Base-by-base conservation (phyloP, 2,329 filamentous ascomycete genomes). In the Chrysoporthe austroafricana region DNA sequence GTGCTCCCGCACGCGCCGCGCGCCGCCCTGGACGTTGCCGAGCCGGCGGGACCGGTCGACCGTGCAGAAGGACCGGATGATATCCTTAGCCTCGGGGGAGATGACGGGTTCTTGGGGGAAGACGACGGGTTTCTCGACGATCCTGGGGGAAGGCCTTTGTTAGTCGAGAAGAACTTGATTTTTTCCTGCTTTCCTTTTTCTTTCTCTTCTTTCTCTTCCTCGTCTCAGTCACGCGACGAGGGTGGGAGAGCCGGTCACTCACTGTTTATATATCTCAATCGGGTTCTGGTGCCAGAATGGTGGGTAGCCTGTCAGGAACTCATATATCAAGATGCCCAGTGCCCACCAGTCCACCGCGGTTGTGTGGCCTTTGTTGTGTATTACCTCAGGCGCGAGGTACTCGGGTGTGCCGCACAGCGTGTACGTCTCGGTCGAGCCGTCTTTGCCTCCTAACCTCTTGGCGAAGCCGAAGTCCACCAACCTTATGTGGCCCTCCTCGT, bases 321-420 rank as follows among this genome's bases (percentile, higher is more conserved):
- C 92, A 77, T 93, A 95, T 68, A 95, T 89, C 66, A 96, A 79
- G 72, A 95, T 94, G 36, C 92, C 92, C 72, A 96, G 83, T 0
- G 92, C 92, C 92, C 92, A 95, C 92, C 92, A 95, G 81, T 95
- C 92, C 46, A 95, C 92, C 16, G 92, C 91, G 2, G 87, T 89
- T 2, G 87, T 90, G 75, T 91, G 88, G 14, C 91, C 92, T 76
- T 92, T 93, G 76, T 93, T 94, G 72, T 93, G 88, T 72, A 95
- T 94, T 54, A 95, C 92, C 80, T 95, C 92, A 5, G 92, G 92
- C 1, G 92, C 92, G 58, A 95, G 87, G 77, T 95, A 95, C 76
- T 95, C 92, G 58, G 92, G 92, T 1, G 92, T 95, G 62, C 92
- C 92, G 78, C 92, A 95, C 39, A 95, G 84, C 3, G 92, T 95